phyloP scores from a whole-genome alignment of 768 basidiomycete species.

The Clavulina sp. region DNA sequence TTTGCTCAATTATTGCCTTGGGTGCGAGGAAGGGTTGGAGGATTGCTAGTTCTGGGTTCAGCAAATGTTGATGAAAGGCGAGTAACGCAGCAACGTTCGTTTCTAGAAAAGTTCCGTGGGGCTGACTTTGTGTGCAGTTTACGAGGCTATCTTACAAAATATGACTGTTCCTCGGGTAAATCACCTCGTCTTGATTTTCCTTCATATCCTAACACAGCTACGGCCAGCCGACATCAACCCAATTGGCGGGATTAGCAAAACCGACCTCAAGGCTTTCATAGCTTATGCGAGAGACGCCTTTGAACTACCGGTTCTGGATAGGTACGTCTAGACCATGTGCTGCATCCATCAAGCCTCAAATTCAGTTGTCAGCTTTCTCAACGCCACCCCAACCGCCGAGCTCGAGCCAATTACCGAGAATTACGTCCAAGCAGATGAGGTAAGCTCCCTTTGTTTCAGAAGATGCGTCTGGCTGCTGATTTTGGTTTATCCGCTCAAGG shows the following conservation, averaged over 20 bases:
- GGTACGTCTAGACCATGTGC: constrained; percentile 28
- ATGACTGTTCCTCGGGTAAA: constrained; percentile 82
- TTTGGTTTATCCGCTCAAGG: constrained; percentile 27
- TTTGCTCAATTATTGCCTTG: constrained; percentile 92
- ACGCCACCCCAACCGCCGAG: constrained; percentile 88
- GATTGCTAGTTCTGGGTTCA: constrained; percentile 86
- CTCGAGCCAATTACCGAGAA: constrained; percentile 87
- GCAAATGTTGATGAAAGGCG: constrained; percentile 98
- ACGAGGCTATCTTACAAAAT: constrained; percentile 93
- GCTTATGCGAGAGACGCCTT: constrained; percentile 63
- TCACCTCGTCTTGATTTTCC: not conserved
- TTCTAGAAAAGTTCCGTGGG: not conserved
- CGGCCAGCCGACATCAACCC: constrained; percentile 85
- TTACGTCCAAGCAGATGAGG: constrained; percentile 94
- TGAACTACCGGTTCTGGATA: constrained; percentile 64
- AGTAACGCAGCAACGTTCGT: too few species aligned
- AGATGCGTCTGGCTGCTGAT: not conserved
- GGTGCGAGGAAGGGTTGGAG: constrained; percentile 69
- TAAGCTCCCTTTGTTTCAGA: constrained; percentile 17
- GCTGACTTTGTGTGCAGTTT: constrained; percentile 31
- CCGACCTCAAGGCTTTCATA: constrained; percentile 92
- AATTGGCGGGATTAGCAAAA: constrained; percentile 95
- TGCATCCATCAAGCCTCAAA: not conserved
- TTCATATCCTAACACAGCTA: constrained; percentile 3
- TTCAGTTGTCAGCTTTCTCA: constrained; percentile 48